Evolutionary conservation across 2,329 filamentous ascomycete species (phyloP), one percentile per base, ranked within the genome.

Genomic region (Thyridium curvatum): DNA sequence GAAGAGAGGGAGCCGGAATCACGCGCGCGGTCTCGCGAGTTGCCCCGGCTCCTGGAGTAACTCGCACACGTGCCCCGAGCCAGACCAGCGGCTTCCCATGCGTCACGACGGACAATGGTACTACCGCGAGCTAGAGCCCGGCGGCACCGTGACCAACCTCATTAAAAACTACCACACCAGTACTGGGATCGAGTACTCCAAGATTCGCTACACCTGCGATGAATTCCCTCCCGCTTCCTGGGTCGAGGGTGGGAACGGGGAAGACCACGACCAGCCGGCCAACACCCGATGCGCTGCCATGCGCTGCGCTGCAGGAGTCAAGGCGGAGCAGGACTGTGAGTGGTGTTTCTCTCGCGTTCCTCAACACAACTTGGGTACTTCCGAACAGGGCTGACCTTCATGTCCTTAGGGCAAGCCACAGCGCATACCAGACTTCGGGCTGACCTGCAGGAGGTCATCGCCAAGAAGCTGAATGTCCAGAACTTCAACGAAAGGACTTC

Each of bases 201-300:
- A 34, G 13, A 16, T 53, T 3, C 38, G 41, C 13, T 58, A 58
- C 41, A 44, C 45, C n/a, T 56, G 53, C 40, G 54, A 58, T 36
- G 54, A 56, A 41, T 58, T 56, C 34, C 54, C 54, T 4, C 48
- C 53, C 1, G 49, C 46, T 4, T 45, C 45, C 6, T 58, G 47
- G 45, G 41, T 56, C 30, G 52, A 56, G 42, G 54, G 52, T 30
- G 53, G 52, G 7, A 30, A 35, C n/a, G 44, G 43, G 34, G 14
- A 14, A 8, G 18, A 14, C 29, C 8, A 18, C 12, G 12, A 16
- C 17, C 32, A 15, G 9, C 32, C 32, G 12, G 28, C 39, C 18
- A 17, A 44, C 12, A 46, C 46, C 12, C 35, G 46, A 16, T 46
- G 46, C 28, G 47, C 49, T 26, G 47, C 39, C 12, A 12, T 43